Evolutionary conservation across 768 basidiomycete species (phyloP).

Genomic region (Hemileccinum rubropunctum): DNA sequence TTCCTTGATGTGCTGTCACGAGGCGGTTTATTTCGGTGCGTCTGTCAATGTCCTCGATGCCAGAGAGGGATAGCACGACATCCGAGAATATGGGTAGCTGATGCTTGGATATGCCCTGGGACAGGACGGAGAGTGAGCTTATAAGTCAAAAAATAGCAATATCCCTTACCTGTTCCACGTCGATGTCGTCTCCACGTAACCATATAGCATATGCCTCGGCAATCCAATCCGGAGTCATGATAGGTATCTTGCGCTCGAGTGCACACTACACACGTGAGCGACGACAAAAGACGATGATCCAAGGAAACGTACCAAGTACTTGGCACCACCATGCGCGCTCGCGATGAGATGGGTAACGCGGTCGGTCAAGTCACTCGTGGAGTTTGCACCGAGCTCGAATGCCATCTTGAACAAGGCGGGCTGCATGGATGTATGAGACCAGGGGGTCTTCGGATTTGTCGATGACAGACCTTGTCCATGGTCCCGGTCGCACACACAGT

Average conservation of each 20-base stretch:
- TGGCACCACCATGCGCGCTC: constrained; percentile 73
- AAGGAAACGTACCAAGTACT: constrained; percentile 61
- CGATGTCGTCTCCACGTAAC: constrained; percentile 78
- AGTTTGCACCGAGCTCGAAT: constrained; percentile 73
- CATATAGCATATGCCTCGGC: constrained; percentile 66
- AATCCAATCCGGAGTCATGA: constrained; percentile 79
- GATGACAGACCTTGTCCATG: constrained; percentile 64
- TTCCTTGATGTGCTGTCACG: constrained; percentile 59
- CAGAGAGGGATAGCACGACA: constrained; percentile 71
- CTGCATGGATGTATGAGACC: constrained; percentile 35
- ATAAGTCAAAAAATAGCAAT: background rate
- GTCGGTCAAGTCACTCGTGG: constrained; percentile 74
- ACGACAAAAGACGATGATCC: background rate
- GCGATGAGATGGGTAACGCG: constrained; percentile 88
- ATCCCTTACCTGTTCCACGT: constrained; percentile 53
- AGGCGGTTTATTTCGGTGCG: constrained; percentile 64
- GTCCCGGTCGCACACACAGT: constrained; percentile 75
- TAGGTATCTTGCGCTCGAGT: constrained; percentile 73
- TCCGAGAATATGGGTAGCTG: constrained; percentile 73
- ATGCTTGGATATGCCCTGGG: constrained; percentile 56
- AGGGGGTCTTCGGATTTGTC: constrained; percentile 1
- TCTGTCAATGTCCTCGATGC: constrained; percentile 58
- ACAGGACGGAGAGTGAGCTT: background rate
- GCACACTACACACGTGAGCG: constrained; percentile 59
- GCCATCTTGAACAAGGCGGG: constrained; percentile 72